phyloP scores from a whole-genome alignment of 352 stramenopile genomes.

The Globisporangium nunn region DNA sequence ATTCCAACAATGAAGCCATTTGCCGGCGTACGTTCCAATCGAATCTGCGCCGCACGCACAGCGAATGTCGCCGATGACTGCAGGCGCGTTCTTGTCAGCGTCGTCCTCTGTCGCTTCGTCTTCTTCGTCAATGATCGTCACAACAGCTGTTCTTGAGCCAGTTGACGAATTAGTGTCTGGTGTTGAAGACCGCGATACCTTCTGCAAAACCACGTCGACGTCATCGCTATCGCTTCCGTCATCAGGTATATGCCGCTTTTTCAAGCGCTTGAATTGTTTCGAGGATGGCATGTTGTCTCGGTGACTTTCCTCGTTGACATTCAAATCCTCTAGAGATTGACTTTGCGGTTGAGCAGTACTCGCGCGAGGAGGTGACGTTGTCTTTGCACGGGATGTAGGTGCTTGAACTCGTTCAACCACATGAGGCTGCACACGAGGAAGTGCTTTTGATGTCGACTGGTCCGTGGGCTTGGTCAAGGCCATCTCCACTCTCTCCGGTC shows the following conservation, averaged over 20 bases:
- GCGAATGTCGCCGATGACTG: conserved; percentile 39
- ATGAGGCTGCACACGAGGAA: neutral
- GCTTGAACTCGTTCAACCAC: neutral
- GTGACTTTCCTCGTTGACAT: neutral
- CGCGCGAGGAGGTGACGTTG: neutral
- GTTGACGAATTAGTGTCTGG: neutral
- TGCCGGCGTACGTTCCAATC: conserved; percentile 43
- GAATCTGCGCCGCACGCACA: conserved; percentile 46
- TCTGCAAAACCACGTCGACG: conserved; percentile 1
- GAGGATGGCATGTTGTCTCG: neutral
- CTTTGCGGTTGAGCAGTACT: neutral
- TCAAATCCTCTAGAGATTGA: neutral
- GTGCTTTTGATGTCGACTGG: neutral
- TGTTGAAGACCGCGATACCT: neutral
- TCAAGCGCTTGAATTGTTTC: conserved; percentile 12
- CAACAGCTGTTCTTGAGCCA: neutral
- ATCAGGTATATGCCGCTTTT: conserved; percentile 2
- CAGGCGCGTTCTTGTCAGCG: conserved; percentile 3
- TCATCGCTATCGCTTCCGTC: conserved; percentile 6
- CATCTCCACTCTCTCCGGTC: neutral
- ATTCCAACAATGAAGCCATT: conserved; percentile 65
- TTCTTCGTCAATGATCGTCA: conserved; percentile 25
- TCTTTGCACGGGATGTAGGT: neutral
- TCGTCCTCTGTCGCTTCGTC: conserved; percentile 21
- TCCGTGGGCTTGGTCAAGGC: neutral